Evolutionary conservation across 2,329 filamentous ascomycete species (phyloP).

Genomic region (Myriosclerotinia curreyana): DNA sequence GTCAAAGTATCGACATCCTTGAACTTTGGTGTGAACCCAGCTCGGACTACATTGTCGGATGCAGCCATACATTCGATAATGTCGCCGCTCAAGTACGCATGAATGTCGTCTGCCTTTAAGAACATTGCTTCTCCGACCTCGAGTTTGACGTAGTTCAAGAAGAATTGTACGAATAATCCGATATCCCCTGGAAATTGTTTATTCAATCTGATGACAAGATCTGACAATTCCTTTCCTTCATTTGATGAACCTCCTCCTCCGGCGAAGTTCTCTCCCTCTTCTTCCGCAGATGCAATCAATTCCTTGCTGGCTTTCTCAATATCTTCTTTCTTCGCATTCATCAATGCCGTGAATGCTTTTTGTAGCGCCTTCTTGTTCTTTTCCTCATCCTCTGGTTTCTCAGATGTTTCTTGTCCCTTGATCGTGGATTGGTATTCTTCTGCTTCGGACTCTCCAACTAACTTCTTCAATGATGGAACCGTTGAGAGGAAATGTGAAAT

Average conservation of each 20-base stretch:
- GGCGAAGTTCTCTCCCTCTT: constrained; percentile 70
- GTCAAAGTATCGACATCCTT: constrained; percentile 91
- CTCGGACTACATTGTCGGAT: constrained; percentile 97
- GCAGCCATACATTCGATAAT: constrained; percentile 99
- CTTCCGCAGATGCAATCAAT: constrained; percentile 68
- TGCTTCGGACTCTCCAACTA: constrained; percentile 65
- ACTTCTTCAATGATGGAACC: constrained; percentile 59
- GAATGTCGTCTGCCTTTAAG: constrained; percentile 92
- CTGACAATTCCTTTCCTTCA: constrained; percentile 65
- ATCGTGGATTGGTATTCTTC: constrained; percentile 52
- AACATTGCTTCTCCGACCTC: constrained; percentile 92
- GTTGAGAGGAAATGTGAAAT: constrained; percentile 73
- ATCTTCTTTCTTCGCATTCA: constrained; percentile 69
- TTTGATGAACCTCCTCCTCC: constrained; percentile 67
- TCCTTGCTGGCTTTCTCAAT: constrained; percentile 63
- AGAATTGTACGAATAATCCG: constrained; percentile 92
- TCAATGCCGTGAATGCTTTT: constrained; percentile 71
- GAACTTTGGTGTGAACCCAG: constrained; percentile 97
- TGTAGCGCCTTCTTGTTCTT: constrained; percentile 77
- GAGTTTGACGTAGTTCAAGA: constrained; percentile 91
- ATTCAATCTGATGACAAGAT: constrained; percentile 74
- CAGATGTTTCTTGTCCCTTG: constrained; percentile 51
- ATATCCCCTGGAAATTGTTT: constrained; percentile 85
- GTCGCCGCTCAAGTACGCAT: constrained; percentile 89
- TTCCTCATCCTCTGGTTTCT: constrained; percentile 42